Evolutionary conservation across 2,329 filamentous ascomycete genomes (phyloP), one percentile per base, ranked within the genome.

Genomic region (Venturia carpophila): DNA sequence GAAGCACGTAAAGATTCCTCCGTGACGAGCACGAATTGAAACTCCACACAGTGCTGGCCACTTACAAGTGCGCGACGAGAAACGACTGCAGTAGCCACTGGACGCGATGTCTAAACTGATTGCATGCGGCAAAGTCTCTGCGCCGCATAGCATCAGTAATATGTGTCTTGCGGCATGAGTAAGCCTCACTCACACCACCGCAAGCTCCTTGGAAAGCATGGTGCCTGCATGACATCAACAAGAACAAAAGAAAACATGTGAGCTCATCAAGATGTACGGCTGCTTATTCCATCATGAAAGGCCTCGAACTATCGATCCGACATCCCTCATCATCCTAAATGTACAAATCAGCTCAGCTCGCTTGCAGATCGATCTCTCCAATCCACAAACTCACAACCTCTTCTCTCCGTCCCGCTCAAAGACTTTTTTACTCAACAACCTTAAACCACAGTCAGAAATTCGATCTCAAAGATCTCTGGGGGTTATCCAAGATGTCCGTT

Each of bases 151-250:
- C 15, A 27, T 27, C 47, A 52, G 5, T 15, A 21, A 17, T 15
- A 21, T 10, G 13, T 15, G 2, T 15, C 39, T 41, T 30, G 47
- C 47, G 47, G 47, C 47, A 52, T 52, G 47, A 52, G 13, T 52
- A 52, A 52, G 21, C 47, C 4, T 41, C 39, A 2, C 47, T 52
- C 47, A 52, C 47, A 52, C 47, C 47, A 52, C 47, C 42, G 42
- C 21, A 21, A 52, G 47, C 42, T 45, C 42, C 42, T 19, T n/a
- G 17, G n/a, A 45, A 47, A 47, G 21, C 45, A 24, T 21, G 45
- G n/a, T 47, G 45, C n/a, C 10, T 21, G 45, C 47, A 52, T 52
- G 47, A 52, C 47, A 52, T 52, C 47, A 52, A 52, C 47, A 52
- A 27, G 47, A 15, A 21, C 10, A 49, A 21, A 15, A 21, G 11